Conservation (phyloP, 2,329 filamentous ascomycete species). For the Fusarium foetens region DNA sequence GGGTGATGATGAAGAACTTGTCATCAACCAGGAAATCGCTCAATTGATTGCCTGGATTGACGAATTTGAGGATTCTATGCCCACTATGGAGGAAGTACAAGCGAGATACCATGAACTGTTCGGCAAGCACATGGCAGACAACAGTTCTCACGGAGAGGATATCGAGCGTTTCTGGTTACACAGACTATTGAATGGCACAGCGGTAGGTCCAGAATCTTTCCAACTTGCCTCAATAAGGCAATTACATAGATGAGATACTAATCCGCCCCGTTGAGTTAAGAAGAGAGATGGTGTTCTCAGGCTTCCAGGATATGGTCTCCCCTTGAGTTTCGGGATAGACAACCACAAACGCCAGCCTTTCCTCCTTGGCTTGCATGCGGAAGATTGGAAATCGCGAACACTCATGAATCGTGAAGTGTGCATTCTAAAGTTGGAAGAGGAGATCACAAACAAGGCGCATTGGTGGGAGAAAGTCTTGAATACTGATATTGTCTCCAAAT, state of each 20-base stretch:
- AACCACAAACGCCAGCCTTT: background rate
- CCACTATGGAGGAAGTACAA: background rate
- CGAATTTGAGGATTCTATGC: background rate
- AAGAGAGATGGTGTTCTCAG: background rate
- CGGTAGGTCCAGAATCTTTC: background rate
- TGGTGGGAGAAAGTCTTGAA: slow-evolving; percentile 49
- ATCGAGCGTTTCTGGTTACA: background rate
- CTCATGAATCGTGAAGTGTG: slow-evolving; percentile 47
- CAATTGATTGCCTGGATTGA: background rate
- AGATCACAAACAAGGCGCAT: slow-evolving; percentile 51
- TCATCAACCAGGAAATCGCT: background rate
- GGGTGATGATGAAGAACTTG: too few species aligned
- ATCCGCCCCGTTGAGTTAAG: background rate
- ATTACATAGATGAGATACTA: background rate
- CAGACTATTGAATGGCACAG: background rate
- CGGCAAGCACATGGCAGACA: background rate
- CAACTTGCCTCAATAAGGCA: too few species aligned
- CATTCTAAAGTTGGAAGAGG: slow-evolving; percentile 50
- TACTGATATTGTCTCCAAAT: background rate
- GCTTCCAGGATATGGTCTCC: background rate
- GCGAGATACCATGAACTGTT: background rate
- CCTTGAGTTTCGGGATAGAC: background rate
- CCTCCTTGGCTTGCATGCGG: background rate
- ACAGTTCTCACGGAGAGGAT: too few species aligned
- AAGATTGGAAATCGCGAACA: background rate